Percentiles rank a stretch among this genome's conserved stretches.
These are phyloP conservation scores for Bipolaris cookei DNA, from an alignment of 2,329 filamentous ascomycete species.

Conservation along the genomic window DNA sequence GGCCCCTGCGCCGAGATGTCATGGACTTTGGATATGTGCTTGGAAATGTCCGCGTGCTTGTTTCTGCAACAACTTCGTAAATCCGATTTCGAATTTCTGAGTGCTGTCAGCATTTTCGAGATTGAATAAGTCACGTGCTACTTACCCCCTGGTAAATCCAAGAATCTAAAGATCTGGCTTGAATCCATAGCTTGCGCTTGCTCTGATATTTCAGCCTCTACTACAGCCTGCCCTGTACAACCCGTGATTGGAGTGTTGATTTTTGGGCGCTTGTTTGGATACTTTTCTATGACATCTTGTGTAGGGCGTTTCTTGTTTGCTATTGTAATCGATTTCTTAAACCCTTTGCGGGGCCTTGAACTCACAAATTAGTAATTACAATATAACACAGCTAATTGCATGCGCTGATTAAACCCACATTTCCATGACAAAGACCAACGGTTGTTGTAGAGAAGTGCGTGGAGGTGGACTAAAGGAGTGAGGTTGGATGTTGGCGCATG, in stretches of 20 bases:
- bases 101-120: neutral
- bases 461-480: conserved; percentile 12
- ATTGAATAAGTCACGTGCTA: neutral
- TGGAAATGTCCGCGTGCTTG: conserved; percentile 23
- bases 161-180: conserved; percentile 24
- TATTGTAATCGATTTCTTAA: conserved; percentile 3
- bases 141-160: conserved; percentile 34
- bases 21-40: conserved; percentile 8
- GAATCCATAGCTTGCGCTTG: neutral
- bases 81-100: conserved; percentile 37
- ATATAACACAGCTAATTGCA: neutral
- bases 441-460: conserved; percentile 5
- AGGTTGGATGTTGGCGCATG: conserved; percentile 8
- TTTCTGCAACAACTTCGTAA: conserved; percentile 26
- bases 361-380: conserved; percentile 3
- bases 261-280: conserved; percentile 16
- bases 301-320: conserved; percentile 9
- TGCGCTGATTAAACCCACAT: conserved; percentile 9
- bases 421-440: neutral
- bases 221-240: neutral
- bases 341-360: conserved; percentile 10
- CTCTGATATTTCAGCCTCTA: neutral
- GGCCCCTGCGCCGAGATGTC: neutral
- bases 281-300: neutral
- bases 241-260: neutral